Conservation (phyloP, 257 asterid species). For the Jacaranda copaia region DNA sequence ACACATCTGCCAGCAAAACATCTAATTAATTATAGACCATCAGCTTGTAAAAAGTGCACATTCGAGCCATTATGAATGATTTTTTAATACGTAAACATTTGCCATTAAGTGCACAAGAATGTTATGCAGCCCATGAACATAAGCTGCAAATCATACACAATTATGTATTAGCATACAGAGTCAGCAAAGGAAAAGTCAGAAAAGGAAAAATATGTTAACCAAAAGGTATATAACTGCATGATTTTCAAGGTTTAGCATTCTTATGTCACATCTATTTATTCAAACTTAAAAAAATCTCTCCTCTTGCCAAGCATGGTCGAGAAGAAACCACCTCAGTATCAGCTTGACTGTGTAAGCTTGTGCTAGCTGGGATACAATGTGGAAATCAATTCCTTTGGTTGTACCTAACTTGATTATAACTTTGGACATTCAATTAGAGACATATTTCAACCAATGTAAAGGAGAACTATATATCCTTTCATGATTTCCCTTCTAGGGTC, state of each 20-base stretch:
- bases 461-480: background rate
- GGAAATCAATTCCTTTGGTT: background rate
- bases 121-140: background rate
- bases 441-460: background rate
- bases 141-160: background rate
- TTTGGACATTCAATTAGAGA: background rate
- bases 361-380: background rate
- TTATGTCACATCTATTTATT: background rate
- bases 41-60: background rate
- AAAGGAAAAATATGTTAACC: background rate
- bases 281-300: background rate
- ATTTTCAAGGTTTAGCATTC: background rate
- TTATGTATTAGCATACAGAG: background rate
- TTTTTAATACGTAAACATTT: background rate
- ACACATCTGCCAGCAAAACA: background rate
- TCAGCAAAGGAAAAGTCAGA: background rate
- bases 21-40: background rate
- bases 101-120: conserved; percentile 1
- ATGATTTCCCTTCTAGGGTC: background rate
- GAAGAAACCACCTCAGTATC: conserved; percentile 4
- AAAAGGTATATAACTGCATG: conserved; percentile 11
- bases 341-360: background rate
- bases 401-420: background rate
- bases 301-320: background rate
- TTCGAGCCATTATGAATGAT: background rate